Conservation (phyloP, 352 stramenopile species). For the Bremia lactucae region DNA sequence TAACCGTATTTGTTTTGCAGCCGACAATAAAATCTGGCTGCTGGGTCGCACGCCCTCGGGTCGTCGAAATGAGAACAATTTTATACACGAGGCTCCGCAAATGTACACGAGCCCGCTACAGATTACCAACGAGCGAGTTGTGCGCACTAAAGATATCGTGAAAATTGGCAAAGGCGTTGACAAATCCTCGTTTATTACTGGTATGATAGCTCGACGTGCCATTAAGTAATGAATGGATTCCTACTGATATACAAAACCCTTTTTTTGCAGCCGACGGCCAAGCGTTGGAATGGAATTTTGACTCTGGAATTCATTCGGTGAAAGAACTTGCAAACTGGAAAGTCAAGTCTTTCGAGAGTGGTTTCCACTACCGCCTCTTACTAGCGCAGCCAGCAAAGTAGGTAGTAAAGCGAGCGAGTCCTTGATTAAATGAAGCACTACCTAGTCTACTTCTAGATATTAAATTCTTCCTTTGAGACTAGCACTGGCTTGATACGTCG, state of each 20-base stretch:
- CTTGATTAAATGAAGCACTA: too few species aligned
- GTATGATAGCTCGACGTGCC: slow-evolving; percentile 16
- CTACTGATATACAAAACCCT: background rate
- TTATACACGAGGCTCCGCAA: slow-evolving; percentile 45
- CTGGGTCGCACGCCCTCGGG: slow-evolving; percentile 67
- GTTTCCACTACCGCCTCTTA: slow-evolving; percentile 62
- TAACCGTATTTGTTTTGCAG: slow-evolving; percentile 13
- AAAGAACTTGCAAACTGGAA: slow-evolving; percentile 26
- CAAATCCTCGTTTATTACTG: slow-evolving; percentile 59
- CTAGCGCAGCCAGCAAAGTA: slow-evolving; percentile 28
- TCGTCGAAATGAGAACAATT: slow-evolving; percentile 41
- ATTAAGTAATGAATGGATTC: too few species aligned
- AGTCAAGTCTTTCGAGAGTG: slow-evolving; percentile 54
- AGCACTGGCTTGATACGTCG: slow-evolving; percentile 45
- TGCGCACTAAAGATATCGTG: slow-evolving; percentile 34
- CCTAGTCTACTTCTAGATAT: slow-evolving; percentile 34
- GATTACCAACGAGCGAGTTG: slow-evolving; percentile 39
- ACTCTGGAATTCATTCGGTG: slow-evolving; percentile 38
- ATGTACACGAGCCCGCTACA: slow-evolving; percentile 67
- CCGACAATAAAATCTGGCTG: slow-evolving; percentile 64
- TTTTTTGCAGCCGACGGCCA: slow-evolving; percentile 31
- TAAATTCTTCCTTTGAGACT: slow-evolving; percentile 41
- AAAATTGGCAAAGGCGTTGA: slow-evolving; percentile 74
- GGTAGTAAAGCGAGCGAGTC: too few species aligned
- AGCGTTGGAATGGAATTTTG: slow-evolving; percentile 69